Percentiles rank a stretch among this genome's conserved stretches.
Evolutionary conservation across 2,329 filamentous ascomycete genomes (phyloP).

Genomic region (Calonectria ilicicola): DNA sequence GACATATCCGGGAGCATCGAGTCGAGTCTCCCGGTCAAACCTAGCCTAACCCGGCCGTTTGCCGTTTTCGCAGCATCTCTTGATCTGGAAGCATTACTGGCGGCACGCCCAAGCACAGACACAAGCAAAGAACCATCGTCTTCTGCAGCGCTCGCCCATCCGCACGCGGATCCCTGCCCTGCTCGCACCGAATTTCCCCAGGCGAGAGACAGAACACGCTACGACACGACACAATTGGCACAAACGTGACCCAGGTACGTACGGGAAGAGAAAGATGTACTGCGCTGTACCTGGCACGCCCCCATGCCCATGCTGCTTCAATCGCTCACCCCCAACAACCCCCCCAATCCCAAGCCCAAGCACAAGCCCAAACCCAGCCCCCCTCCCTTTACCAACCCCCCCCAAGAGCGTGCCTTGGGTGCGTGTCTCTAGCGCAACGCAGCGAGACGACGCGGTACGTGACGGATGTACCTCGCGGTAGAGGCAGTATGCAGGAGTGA

Average conservation of each 20-base stretch:
- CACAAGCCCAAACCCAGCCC: conserved; percentile 29
- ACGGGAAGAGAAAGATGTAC: conserved; percentile 10
- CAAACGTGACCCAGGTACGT: conserved; percentile 38
- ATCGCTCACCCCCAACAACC: conserved; percentile 35
- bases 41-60: conserved; percentile 1
- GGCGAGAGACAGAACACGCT: conserved; percentile 44
- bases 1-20: conserved; percentile 5
- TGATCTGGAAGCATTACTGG: conserved; percentile 11
- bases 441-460: conserved; percentile 36
- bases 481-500: conserved; percentile 24
- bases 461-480: conserved; percentile 14
- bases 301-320: conserved; percentile 36
- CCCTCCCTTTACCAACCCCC: conserved; percentile 32
- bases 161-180: conserved; percentile 43
- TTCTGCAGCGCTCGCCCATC: conserved; percentile 8
- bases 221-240: conserved; percentile 46
- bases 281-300: conserved; percentile 36
- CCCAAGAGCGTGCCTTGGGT: conserved; percentile 30
- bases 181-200: conserved; percentile 39
- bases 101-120: conserved; percentile 15
- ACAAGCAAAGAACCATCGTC: conserved; percentile 2
- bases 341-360: conserved; percentile 22
- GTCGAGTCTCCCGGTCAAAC: conserved; percentile 2
- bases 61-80: conserved; percentile 12
- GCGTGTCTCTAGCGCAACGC: conserved; percentile 35